Percentiles rank a stretch among this genome's conserved stretches.
Evolutionary conservation across 768 basidiomycete species (phyloP).

Genomic region (Suillus bovinus): DNA sequence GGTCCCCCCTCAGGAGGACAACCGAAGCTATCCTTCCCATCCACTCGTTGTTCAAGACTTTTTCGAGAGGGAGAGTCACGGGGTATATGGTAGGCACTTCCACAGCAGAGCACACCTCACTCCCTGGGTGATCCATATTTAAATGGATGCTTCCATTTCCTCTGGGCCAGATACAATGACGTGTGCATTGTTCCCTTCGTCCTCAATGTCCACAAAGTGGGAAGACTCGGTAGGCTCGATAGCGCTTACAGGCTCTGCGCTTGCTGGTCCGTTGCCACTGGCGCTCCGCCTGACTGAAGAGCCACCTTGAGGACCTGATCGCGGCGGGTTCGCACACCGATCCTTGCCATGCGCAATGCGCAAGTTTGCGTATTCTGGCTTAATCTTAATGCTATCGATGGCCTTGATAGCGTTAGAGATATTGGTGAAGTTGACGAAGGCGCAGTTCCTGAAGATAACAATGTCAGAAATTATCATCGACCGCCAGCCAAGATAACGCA

Average conservation of each 20-base stretch:
- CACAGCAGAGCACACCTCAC: background rate
- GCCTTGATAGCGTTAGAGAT: conserved; percentile 96
- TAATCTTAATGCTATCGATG: conserved; percentile 92
- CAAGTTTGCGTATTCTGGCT: conserved; percentile 85
- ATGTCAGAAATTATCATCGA: conserved; percentile 6
- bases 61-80: background rate
- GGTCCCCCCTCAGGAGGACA: conserved; percentile 26
- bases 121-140: background rate
- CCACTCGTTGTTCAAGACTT: conserved; percentile 14
- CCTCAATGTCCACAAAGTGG: background rate
- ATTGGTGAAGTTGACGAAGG: conserved; percentile 95
- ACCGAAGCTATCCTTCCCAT: conserved; percentile 25
- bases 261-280: conserved; percentile 38
- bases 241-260: conserved; percentile 11
- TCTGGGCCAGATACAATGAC: conserved; percentile 3
- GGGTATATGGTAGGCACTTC: background rate
- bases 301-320: conserved; percentile 77
- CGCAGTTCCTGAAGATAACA: conserved; percentile 69
- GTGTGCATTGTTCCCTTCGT: background rate
- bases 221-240: background rate
- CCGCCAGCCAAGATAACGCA: conserved; percentile 26
- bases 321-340: conserved; percentile 90
- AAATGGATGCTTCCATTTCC: conserved; percentile 1
- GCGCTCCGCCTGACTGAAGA: conserved; percentile 50
- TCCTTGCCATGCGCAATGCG: conserved; percentile 96